Conservation (phyloP, 139 green algal species). For the Astrephomene gubernaculifera region DNA sequence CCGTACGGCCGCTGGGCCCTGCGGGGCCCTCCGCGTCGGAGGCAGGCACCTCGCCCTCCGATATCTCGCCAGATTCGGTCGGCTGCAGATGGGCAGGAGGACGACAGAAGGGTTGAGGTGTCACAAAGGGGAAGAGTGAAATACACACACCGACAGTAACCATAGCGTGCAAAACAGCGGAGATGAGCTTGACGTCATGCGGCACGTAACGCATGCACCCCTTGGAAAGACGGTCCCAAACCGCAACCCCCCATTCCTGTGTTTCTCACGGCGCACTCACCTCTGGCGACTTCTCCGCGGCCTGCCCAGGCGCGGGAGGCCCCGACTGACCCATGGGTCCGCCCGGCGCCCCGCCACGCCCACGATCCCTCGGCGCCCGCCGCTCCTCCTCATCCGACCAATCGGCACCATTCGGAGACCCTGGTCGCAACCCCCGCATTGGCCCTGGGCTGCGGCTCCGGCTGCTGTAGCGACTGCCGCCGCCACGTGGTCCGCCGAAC, state of each 20-base stretch:
- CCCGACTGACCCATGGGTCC: background rate
- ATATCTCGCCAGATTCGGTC: conserved; percentile 29
- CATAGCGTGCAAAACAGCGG: no score
- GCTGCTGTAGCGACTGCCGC: conserved; percentile 20
- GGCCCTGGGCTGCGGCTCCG: background rate
- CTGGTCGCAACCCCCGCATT: background rate
- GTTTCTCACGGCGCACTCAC: background rate
- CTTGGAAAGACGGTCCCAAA: no score
- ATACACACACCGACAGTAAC: no score
- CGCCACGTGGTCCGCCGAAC: no score
- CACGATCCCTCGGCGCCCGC: background rate
- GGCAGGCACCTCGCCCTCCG: conserved; percentile 1
- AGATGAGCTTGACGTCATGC: no score
- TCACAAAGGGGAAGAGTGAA: background rate
- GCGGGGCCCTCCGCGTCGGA: conserved; percentile 16
- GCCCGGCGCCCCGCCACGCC: background rate
- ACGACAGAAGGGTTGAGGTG: background rate
- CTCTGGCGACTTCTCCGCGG: background rate
- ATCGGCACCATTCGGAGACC: background rate
- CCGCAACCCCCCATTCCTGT: no score
- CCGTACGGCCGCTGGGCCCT: conserved; percentile 8
- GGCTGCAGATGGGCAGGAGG: background rate
- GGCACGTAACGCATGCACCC: no score
- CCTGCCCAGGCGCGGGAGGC: background rate
- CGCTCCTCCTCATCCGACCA: conserved; percentile 11